These are phyloP conservation scores for Xylaria longipes DNA, from an alignment of 495 filamentous ascomycete genomes.

Conservation along the genomic window DNA sequence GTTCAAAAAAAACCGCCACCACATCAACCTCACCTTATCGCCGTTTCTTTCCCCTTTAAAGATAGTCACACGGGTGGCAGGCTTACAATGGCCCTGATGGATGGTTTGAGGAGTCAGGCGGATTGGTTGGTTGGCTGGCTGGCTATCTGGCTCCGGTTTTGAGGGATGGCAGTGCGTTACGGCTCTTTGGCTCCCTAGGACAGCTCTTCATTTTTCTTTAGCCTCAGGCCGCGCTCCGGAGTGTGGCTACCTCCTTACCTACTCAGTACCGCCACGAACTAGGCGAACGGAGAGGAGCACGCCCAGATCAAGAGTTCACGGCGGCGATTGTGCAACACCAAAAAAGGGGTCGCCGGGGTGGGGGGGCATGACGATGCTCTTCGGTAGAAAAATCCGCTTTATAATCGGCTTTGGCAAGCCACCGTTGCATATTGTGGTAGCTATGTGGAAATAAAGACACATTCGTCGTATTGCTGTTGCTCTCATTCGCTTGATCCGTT, in stretches of 20 bases:
- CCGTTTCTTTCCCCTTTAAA: slow-evolving; percentile 19
- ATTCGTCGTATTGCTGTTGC: slow-evolving; percentile 30
- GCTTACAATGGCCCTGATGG: slow-evolving; percentile 28
- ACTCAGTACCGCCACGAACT: slow-evolving; percentile 6
- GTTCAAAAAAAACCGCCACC: slow-evolving; percentile 16
- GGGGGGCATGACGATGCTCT: slow-evolving; percentile 11
- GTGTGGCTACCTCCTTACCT: slow-evolving; percentile 7
- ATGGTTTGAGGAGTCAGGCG: slow-evolving; percentile 28
- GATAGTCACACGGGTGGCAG: slow-evolving; percentile 28
- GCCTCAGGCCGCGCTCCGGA: slow-evolving; percentile 16
- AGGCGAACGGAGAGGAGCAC: neutral
- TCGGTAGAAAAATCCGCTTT: slow-evolving; percentile 7
- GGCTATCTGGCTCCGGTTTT: slow-evolving; percentile 27
- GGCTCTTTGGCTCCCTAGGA: slow-evolving; percentile 37
- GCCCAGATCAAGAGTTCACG: neutral
- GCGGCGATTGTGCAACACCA: slow-evolving; percentile 10
- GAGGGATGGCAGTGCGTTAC: slow-evolving; percentile 28
- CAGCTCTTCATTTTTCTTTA: slow-evolving; percentile 56
- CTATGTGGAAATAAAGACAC: slow-evolving; percentile 23
- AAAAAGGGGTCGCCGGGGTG: neutral
- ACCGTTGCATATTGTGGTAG: slow-evolving; percentile 13
- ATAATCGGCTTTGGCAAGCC: slow-evolving; percentile 16
- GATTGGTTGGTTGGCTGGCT: slow-evolving; percentile 26
- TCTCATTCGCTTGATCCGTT: slow-evolving; percentile 21
- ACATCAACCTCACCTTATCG: slow-evolving; percentile 13